phyloP scores from a whole-genome alignment of 352 stramenopile genomes.

The Lagenidium giganteum region DNA sequence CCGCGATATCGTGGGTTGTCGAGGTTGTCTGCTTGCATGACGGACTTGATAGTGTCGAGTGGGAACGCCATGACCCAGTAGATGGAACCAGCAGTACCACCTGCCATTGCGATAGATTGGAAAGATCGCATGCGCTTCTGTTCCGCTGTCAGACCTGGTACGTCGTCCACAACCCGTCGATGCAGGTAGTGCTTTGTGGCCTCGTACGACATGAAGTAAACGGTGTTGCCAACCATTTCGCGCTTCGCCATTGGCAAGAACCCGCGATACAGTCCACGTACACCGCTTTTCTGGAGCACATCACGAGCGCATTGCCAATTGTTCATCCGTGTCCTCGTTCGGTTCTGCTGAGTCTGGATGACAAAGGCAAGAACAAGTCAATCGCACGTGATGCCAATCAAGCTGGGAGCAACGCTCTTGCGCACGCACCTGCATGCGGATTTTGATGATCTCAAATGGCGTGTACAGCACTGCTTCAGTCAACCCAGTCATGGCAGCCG shows the following conservation, averaged over 20 bases:
- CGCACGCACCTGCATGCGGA: slow-evolving; percentile 45
- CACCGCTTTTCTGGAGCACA: slow-evolving; percentile 49
- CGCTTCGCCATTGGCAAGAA: slow-evolving; percentile 54
- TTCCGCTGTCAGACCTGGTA: slow-evolving; percentile 37
- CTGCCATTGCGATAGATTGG: slow-evolving; percentile 63
- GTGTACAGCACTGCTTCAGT: slow-evolving; percentile 62
- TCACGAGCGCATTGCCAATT: slow-evolving; percentile 70
- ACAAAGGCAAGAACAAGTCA: background rate
- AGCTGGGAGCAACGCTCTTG: background rate
- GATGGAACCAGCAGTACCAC: slow-evolving; percentile 74
- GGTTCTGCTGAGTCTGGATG: slow-evolving; percentile 43
- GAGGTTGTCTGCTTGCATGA: slow-evolving; percentile 76
- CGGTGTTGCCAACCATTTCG: slow-evolving; percentile 83
- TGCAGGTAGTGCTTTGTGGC: slow-evolving; percentile 56
- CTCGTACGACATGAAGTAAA: slow-evolving; percentile 84
- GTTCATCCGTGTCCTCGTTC: slow-evolving; percentile 48
- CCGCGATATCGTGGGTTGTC: slow-evolving; percentile 64
- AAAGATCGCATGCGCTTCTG: slow-evolving; percentile 59
- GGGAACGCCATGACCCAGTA: slow-evolving; percentile 83
- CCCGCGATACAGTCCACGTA: slow-evolving; percentile 73
- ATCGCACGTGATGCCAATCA: background rate
- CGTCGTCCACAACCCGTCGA: slow-evolving; percentile 37
- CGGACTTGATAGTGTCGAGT: slow-evolving; percentile 80
- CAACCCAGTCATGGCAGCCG: slow-evolving; percentile 50
- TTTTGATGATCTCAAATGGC: slow-evolving; percentile 72